Base-by-base conservation (phyloP, 805 yeast species). In the Teunomyces barrocoloradensis region DNA sequence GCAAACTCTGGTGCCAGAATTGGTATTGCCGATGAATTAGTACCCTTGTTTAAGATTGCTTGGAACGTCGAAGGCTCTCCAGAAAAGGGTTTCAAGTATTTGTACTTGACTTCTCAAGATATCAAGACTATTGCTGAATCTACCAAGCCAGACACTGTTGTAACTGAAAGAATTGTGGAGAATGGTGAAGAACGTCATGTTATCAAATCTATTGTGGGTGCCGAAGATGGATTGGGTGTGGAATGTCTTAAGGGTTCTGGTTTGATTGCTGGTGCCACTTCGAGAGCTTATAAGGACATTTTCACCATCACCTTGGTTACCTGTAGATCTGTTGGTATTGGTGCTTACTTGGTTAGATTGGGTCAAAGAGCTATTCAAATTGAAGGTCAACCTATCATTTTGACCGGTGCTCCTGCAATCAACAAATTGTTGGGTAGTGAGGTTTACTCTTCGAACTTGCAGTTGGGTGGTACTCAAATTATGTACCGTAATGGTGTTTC, bases 301-400 rank as follows among this genome's bases (percentile, higher is more conserved):
- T 94, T 94, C 77, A 94, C 99, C 17, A 82, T 91, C 50, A 92
- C 99, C n/a, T 78, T 94, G 68, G 99, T 94, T 47, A 94, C 99
- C n/a, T 91, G 98, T 76, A 85, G 99, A 79, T 91, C 98, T 44
- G 99, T 94, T 61, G 99, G 99, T 85, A 94, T 94, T 68, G 99
- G 99, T 77, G 99, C 99, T 40, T 94, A 94, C 66, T 79, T 94
- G 66, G 99, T 94, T 36, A 87, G 99, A 73, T 80, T 94, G 57
- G 99, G 99, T 63, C 98, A 94, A 79, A 87, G 99, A 78, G 96
- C 98, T 37, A 91, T 94, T 61, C 99, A 94, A 75, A 87, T 94
- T 60, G 97, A 94, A 69, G 99, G 99, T 37, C 98, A 94, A 73
- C 99, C 99, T 47, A 89, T 94, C 59, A 92, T 94, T 58, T 84